Conservation (phyloP, 805 yeast species). For the Blastobotrys attinorum region DNA sequence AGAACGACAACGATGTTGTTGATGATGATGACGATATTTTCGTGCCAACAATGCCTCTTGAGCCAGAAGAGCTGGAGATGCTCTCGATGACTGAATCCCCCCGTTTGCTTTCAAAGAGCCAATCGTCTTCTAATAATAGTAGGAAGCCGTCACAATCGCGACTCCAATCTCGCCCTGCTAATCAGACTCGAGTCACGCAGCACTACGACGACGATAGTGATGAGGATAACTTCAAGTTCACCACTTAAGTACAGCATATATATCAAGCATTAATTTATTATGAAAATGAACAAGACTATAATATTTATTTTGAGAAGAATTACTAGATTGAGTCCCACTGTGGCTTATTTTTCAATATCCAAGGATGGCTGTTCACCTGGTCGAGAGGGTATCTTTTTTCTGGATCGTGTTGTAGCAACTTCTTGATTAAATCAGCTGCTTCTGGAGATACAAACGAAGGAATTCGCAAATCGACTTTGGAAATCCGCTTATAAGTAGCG, state of each 20-base stretch:
- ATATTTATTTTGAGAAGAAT: not conserved
- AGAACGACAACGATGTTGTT: too few relatives aligned
- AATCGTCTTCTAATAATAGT: not conserved
- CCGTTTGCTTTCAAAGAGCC: not conserved
- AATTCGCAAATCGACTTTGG: conserved; percentile 63
- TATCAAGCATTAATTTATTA: conserved; percentile 1
- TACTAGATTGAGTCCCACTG: conserved; percentile 40
- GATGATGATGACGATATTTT: not conserved
- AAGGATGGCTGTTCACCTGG: conserved; percentile 68
- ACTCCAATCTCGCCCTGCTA: too few relatives aligned
- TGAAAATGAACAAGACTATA: conserved; percentile 7
- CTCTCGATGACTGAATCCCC: not conserved
- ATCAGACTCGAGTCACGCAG: too few relatives aligned
- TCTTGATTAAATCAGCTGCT: conserved; percentile 66
- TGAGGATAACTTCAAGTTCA: conserved; percentile 2
- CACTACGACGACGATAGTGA: not conserved
- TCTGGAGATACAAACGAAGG: conserved; percentile 65
- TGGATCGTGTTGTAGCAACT: conserved; percentile 61
- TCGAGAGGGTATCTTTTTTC: conserved; percentile 50
- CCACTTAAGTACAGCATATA: not conserved
- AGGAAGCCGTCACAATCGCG: too few relatives aligned
- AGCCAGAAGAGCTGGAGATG: not conserved
- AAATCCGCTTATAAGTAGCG: conserved; percentile 73
- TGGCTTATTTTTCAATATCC: conserved; percentile 63
- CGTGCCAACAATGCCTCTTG: not conserved